A percentile compares a stretch with the other conserved stretches of the same genome.
Conservation (phyloP, 2,329 filamentous ascomycete genomes). For the Penicillium sp. region DNA sequence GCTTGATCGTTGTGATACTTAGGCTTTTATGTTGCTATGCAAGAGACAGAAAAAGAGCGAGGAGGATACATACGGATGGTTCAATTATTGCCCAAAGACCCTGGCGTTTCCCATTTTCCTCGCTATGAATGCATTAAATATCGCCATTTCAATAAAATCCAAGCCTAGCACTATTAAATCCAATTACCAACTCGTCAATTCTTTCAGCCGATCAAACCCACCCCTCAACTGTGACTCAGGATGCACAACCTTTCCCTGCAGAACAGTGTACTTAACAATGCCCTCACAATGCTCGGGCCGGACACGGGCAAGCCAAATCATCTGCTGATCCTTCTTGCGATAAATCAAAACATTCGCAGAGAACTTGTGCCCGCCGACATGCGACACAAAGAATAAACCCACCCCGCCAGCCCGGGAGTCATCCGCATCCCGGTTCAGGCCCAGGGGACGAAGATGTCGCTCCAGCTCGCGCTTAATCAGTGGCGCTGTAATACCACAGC, state of each 20-base stretch:
- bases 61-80: neutral
- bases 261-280: slow-evolving; percentile 70
- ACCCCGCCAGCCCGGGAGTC: slow-evolving; percentile 77
- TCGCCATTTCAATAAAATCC: neutral
- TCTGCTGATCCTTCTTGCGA: slow-evolving; percentile 43
- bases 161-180: neutral
- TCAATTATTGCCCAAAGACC: neutral
- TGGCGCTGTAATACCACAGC: slow-evolving; percentile 82
- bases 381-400: slow-evolving; percentile 83
- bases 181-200: slow-evolving; percentile 55
- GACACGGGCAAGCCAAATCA: slow-evolving; percentile 82
- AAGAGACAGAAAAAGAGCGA: neutral
- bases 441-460: slow-evolving; percentile 68
- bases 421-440: slow-evolving; percentile 69
- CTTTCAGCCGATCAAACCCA: slow-evolving; percentile 68
- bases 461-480: slow-evolving; percentile 72
- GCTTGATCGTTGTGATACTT: slow-evolving; percentile 9
- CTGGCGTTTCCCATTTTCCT: no score
- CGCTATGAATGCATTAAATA: neutral
- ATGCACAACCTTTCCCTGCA: slow-evolving; percentile 85
- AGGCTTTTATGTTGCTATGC: neutral
- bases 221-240: slow-evolving; percentile 71
- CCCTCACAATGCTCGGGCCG: slow-evolving; percentile 80
- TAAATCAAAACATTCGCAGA: slow-evolving; percentile 85
- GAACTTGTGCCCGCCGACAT: slow-evolving; percentile 91